These are phyloP conservation scores for Polyporus arcularius DNA, from an alignment of 768 basidiomycete species.

Conservation along the genomic window DNA sequence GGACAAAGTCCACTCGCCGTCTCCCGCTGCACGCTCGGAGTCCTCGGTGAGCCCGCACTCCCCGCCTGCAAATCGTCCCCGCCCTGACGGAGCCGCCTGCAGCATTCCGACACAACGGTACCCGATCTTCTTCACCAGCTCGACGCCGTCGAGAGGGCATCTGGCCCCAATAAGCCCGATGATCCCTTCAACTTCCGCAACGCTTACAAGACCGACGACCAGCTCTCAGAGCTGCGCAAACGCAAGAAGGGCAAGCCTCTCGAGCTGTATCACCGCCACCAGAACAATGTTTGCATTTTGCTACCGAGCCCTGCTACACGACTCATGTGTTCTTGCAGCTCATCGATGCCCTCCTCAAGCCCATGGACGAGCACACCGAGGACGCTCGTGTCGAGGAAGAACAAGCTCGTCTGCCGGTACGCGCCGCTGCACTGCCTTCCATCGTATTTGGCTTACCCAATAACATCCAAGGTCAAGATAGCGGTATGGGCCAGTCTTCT, in stretches of 20 bases:
- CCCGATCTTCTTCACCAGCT: conserved; percentile 40
- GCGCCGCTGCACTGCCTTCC: background rate
- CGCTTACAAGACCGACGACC: conserved; percentile 60
- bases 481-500: conserved; percentile 85
- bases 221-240: conserved; percentile 62
- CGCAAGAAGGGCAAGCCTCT: conserved; percentile 62
- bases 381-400: conserved; percentile 77
- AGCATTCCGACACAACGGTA: conserved; percentile 56
- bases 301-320: background rate
- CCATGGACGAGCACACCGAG: conserved; percentile 85
- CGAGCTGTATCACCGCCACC: conserved; percentile 65
- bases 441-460: background rate
- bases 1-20: conserved; percentile 1
- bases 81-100: conserved; percentile 15
- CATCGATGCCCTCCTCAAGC: conserved; percentile 84
- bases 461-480: conserved; percentile 75
- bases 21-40: conserved; percentile 7
- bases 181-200: conserved; percentile 73
- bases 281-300: conserved; percentile 60
- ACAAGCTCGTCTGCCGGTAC: conserved; percentile 63
- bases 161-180: conserved; percentile 12
- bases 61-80: background rate
- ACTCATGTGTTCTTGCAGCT: conserved; percentile 48
- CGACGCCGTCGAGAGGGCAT: conserved; percentile 32
- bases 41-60: background rate